Evolutionary conservation across 352 stramenopile species (phyloP).

Genomic region (Pythium pyrilobum): DNA sequence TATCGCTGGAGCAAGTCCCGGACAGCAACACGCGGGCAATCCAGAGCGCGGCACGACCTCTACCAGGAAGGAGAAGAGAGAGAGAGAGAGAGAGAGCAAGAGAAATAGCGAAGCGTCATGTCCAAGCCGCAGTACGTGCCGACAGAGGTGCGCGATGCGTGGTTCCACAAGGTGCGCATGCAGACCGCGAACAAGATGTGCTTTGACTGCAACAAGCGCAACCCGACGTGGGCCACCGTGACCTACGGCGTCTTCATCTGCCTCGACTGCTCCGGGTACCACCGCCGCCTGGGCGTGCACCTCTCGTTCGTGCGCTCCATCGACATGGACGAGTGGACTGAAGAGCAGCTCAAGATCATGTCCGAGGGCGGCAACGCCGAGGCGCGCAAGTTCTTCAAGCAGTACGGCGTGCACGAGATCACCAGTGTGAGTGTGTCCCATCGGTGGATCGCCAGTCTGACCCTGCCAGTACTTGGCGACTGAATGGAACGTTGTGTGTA

Average conservation of each 20-base stretch:
- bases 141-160: slow-evolving; percentile 69
- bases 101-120: no score
- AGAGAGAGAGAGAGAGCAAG: background rate
- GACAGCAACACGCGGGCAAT: no score
- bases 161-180: slow-evolving; percentile 81
- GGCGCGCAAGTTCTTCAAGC: slow-evolving; percentile 93
- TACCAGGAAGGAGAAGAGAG: background rate
- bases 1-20: no score
- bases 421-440: slow-evolving; percentile 53
- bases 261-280: slow-evolving; percentile 92
- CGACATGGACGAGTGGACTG: slow-evolving; percentile 96
- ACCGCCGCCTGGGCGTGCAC: slow-evolving; percentile 91
- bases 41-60: background rate
- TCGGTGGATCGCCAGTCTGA: no score
- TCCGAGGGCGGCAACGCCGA: slow-evolving; percentile 90
- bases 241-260: slow-evolving; percentile 97
- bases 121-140: slow-evolving; percentile 71
- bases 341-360: slow-evolving; percentile 93
- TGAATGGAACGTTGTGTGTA: no score
- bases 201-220: slow-evolving; percentile 95
- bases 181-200: slow-evolving; percentile 86
- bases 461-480: no score
- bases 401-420: slow-evolving; percentile 83
- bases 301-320: slow-evolving; percentile 94
- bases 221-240: slow-evolving; percentile 94